Conservation (phyloP, 257 asterid genomes). For the Haberlea rhodopensis region DNA sequence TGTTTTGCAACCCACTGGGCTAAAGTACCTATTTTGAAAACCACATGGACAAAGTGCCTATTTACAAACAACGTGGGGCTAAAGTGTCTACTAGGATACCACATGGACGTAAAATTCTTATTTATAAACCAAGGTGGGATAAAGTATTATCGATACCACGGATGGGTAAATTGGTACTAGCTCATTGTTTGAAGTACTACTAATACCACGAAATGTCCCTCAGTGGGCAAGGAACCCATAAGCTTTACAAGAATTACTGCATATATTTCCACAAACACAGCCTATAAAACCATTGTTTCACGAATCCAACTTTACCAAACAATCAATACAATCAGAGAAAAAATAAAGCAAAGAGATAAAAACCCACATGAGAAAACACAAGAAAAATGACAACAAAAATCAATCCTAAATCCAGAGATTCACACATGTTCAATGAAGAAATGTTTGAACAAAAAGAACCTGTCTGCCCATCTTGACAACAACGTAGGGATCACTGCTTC, state of each 20-base stretch:
- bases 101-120: too few relatives aligned
- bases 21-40: too few relatives aligned
- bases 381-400: neutral
- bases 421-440: neutral
- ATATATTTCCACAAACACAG: too few relatives aligned
- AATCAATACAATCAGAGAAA: neutral
- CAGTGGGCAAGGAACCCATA: neutral
- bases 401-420: neutral
- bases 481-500: conserved; percentile 80
- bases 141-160: too few relatives aligned
- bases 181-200: too few relatives aligned
- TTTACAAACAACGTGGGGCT: too few relatives aligned
- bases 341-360: neutral
- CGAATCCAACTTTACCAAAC: neutral
- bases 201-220: neutral
- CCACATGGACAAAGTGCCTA: too few relatives aligned
- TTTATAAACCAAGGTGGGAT: too few relatives aligned
- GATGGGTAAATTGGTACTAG: too few relatives aligned
- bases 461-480: conserved; percentile 55
- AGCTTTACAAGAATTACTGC: neutral
- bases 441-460: conserved; percentile 24
- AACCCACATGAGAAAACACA: neutral
- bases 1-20: too few relatives aligned
- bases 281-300: neutral
- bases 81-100: too few relatives aligned